A percentile compares a stretch with the other conserved stretches of the same genome.
Evolutionary conservation across 192 early-diverging fungal genomes (phyloP).

Genomic region (Mortierella hygrophila): DNA sequence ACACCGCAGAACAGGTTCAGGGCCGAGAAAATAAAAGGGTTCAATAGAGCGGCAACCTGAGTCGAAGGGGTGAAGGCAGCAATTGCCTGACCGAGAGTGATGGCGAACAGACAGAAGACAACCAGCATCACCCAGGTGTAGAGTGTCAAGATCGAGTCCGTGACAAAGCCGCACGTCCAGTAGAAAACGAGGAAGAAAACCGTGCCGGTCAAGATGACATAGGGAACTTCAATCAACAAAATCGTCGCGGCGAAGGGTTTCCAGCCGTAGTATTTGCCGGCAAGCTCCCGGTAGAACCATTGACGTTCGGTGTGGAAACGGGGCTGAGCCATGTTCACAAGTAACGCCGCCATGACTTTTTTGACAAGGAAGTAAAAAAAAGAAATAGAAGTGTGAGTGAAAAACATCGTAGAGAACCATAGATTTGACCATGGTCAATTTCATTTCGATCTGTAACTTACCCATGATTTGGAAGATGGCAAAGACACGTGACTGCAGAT

Average conservation of each 20-base stretch:
- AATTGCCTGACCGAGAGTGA: constrained; percentile 79
- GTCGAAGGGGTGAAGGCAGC: constrained; percentile 74
- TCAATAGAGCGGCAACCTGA: constrained; percentile 69
- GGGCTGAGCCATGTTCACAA: constrained; percentile 80
- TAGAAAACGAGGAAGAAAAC: constrained; percentile 81
- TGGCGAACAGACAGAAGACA: constrained; percentile 72
- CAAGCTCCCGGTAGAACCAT: constrained; percentile 76
- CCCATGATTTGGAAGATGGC: constrained; percentile 75
- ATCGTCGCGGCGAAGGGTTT: constrained; percentile 73
- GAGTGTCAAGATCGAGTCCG: constrained; percentile 58
- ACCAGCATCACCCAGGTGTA: constrained; percentile 77
- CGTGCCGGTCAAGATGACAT: constrained; percentile 70
- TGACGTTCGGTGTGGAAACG: constrained; percentile 75
- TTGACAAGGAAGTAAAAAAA: background rate
- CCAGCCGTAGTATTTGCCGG: constrained; percentile 78
- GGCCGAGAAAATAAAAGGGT: constrained; percentile 76
- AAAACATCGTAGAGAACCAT: background rate
- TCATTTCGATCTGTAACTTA: background rate
- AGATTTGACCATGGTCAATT: background rate
- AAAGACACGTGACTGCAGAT: constrained; percentile 77
- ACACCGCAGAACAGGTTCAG: constrained; percentile 80
- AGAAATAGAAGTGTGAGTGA: background rate
- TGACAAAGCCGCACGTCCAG: constrained; percentile 78
- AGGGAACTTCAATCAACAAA: constrained; percentile 78
- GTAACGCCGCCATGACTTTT: constrained; percentile 68